Base-by-base conservation (phyloP, 306 rosid species). In the Psophocarpus tetragonolobus region DNA sequence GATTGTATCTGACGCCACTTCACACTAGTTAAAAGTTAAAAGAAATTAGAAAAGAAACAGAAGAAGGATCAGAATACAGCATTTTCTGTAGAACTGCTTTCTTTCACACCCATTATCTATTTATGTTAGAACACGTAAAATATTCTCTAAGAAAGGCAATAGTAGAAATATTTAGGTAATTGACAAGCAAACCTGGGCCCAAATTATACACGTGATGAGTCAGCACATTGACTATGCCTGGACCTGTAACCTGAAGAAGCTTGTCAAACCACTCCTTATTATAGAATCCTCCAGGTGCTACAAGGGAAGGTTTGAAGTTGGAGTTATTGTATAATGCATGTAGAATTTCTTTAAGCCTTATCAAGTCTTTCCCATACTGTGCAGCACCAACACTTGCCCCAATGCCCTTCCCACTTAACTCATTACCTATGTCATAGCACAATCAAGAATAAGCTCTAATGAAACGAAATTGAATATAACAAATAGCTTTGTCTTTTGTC, bases 241-340 rank as follows among this genome's bases (percentile, higher is more conserved):
- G 32, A 63, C 99, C 97, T 8, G 99, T 83, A 78, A 82, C 89
- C 79, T 91, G 84, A 76, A 95, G 96, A 82, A 95, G 84, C 64
- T 83, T 81, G 27, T 89, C 69, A 81, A 65, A 95, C 99, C 99
- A 95, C 18, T 87, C 70, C 85, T 82, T 86, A 23, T 85, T 77
- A 76, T 80, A 92, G 87, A 95, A 95, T 57, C 99, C 99, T 84
- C 97, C 99, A 5, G 99, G 99, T 17, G 97, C 99, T 71, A 91
- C 35, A 54, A 95, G 87, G 36, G 81, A 71, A 71, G 99, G 97
- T 74, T 90, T 92, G 39, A 45, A 35, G 45, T 33, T 17, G 56
- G 91, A 85, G 58, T 77, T 65, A 4, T 65, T 74, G 82, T 95
- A 92, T 53, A 91, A 54, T 77, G 78, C 65, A 61, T 84, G 39